Base-by-base conservation (phyloP, 495 filamentous ascomycete genomes). In the Aspergillus indologenus region DNA sequence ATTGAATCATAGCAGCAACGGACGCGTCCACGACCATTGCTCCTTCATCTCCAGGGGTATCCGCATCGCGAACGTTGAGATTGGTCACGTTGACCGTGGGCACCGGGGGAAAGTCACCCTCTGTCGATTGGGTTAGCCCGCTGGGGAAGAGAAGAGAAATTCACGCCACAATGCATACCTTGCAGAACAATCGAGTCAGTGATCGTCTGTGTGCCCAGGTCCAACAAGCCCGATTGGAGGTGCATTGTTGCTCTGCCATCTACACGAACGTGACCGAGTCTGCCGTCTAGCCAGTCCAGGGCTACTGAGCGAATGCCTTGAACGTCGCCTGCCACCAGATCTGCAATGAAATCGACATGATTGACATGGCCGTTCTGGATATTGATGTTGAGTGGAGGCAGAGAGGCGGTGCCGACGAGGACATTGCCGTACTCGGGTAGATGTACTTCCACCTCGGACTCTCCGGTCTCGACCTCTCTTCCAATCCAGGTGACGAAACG, bases 261-360 rank as follows among this genome's bases (percentile, higher is more conserved):
- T 3, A 98, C 68, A 51, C 79, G 81, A 31, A 98, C 69, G 51
- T 77, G 74, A 1, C 82, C 81, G 51, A 98, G 70, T 53, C 80
- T 84, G 31, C 93, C 92, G 19, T 89, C 83, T 54, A 98, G 64
- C 86, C 90, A 98, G 68, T 96, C 90, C 61, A 91, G 86, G 18
- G 90, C 91, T 57, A 98, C 81, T n/a, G 78, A 79, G 46, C 89
- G 85, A 52, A 96, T 83, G 9, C 85, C 87, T 58, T 89, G 85
- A n/a, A 90, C 74, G 62, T 91, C 85, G 31, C 90, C 90, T 18
- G 90, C 86, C 22, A 80, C 71, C 52, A 96, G 70, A 59, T 94
- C 86, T 29, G 85, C 81, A 55, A 93, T 69, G 59, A 97, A 86
- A 61, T 96, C 90, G 34, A 97, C 74, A 53, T 80, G 72, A 20